Evolutionary conservation across 2,329 filamentous ascomycete species (phyloP), one percentile per base, ranked within the genome.

Genomic region (Neofusicoccum kwambonambiense): DNA sequence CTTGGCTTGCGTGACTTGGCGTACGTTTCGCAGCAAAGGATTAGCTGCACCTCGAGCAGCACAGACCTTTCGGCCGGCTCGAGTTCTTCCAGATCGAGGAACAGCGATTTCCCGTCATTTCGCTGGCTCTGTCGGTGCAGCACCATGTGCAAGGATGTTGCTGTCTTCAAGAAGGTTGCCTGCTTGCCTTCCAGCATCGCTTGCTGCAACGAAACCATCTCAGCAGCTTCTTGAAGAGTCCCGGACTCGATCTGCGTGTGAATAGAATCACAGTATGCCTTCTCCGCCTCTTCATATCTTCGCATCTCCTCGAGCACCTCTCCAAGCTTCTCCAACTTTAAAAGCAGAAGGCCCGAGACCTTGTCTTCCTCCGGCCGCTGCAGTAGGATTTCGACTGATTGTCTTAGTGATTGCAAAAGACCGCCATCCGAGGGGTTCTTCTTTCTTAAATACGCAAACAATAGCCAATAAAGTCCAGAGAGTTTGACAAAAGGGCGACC

Each of bases 381-480:
- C 69, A 84, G 84, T 37, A 91, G 80, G 42, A 84, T 80, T 50
- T 90, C 86, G 56, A 90, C 83, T 0, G 89, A 90, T 63, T 86
- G 83, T 64, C 84, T 84, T 56, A 92, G 80, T 12, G 87, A 82
- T 57, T 84, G 82, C 13, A 90, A 74, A 1, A 84, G 79, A 17
- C 72, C 68, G 54, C 82, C 80, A n/a, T 79, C 78, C 0, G 74
- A 68, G 35, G 79, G 80, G 3, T 77, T 76, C 0, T 76, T 69
- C 27, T 78, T 76, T 57, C 84, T 85, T 77, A 66, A 86, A 50
- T 82, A 79, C 17, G 84, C 77, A 70, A 87, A 87, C 54, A 86
- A 81, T n/a, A 86, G 80, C 73, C 89, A 92, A 72, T 91, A 91
- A 3, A 90, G 81, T 69, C 90, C 89, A 0, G 90, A 92, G 31